Base-by-base conservation (phyloP, 2,329 filamentous ascomycete species). In the Neofusicoccum cordaticola region DNA sequence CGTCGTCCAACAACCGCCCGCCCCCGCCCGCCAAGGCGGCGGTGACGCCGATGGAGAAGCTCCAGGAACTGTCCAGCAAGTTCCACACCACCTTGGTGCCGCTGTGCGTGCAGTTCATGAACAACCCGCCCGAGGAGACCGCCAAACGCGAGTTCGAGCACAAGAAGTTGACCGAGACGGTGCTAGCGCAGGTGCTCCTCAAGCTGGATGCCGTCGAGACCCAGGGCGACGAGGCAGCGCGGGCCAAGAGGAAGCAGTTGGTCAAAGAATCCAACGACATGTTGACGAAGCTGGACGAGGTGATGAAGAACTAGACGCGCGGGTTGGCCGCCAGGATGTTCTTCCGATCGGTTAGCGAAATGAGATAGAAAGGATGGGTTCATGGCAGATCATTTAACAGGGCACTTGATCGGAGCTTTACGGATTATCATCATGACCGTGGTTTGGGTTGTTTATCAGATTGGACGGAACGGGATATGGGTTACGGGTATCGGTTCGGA, bases 171-270 rank as follows among this genome's bases (percentile, higher is more conserved):
- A 88, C 86, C 3, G 91, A 95, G 80, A 91, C 88, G 4, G 84
- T 93, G 44, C 82, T 95, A 81, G 86, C 89, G 67, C 89, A 93
- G 70, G 86, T 93, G 2, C 72, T 94, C 42, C 78, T 95, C 68
- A 94, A 93, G 78, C 77, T 92, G 44, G 91, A 95, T 73, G 88
- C 84, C 22, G 86, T 94, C 2, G 90, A 94, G 69, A 88, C 88
- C 0, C 88, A 89, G 53, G 90, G 90, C 4, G 86, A 91, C 68
- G 69, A 80, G 9, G 86, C 88, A 12, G 86, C 90, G 31, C 83
- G 90, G 67, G 78, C 82, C 12, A 85, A 81, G 74, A 81, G 91
- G 72, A 93, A 90, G 79, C 89, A 88, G 65, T 76, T 93, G 58
- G 89, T 94, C n/a, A 86, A 82, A 70, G 84, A 89, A 68, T 88